Percentiles rank a stretch among this genome's conserved stretches.
Evolutionary conservation across 2,329 filamentous ascomycete genomes (phyloP).

Genomic region (Curvularia sp.): DNA sequence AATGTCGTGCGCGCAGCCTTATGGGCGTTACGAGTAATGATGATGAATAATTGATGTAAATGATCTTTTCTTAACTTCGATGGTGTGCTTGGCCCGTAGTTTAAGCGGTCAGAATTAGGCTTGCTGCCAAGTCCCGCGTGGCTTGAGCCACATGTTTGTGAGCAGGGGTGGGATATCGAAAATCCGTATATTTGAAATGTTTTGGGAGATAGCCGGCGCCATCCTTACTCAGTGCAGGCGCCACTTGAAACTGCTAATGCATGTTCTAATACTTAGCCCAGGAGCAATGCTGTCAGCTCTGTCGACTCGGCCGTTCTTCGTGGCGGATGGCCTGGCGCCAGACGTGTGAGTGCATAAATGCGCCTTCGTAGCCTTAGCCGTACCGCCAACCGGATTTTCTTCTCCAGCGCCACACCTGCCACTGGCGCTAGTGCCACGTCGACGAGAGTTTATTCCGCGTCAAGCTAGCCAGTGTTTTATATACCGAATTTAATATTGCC

Average conservation of each 20-base stretch:
- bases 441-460: constrained; percentile 8
- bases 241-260: not conserved
- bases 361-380: not conserved
- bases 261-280: not conserved
- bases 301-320: not conserved
- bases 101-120: constrained; percentile 9
- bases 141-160: constrained; percentile 17
- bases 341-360: too few relatives aligned
- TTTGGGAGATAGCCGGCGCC: not conserved
- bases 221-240: not conserved
- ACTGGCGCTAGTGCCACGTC: not conserved
- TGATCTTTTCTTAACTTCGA: not conserved
- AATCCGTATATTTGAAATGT: not conserved
- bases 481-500: constrained; percentile 17
- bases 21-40: too few relatives aligned
- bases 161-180: constrained; percentile 12
- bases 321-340: not conserved
- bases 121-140: not conserved
- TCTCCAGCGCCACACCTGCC: not conserved
- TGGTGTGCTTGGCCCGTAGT: not conserved
- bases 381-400: not conserved
- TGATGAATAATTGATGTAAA: not conserved
- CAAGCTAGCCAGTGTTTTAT: constrained; percentile 3
- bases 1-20: not conserved
- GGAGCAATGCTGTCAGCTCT: not conserved